These are phyloP conservation scores for Fraxinus excelsior DNA, from an alignment of 257 asterid species.

Conservation along the genomic window DNA sequence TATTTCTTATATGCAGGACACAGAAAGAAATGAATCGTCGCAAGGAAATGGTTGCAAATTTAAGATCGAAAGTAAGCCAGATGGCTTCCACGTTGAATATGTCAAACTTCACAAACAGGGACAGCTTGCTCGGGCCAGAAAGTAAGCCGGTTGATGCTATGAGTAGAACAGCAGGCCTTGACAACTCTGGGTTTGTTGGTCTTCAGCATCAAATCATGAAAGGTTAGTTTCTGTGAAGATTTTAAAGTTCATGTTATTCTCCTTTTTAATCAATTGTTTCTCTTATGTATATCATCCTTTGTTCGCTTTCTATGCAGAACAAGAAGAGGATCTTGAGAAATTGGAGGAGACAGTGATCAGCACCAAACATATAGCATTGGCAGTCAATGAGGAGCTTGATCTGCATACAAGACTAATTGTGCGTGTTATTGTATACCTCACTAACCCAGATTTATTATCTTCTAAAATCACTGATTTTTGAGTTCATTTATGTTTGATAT, in stretches of 20 bases:
- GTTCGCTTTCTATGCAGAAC: conserved; percentile 54
- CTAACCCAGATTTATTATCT: not conserved
- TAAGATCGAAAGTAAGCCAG: conserved; percentile 73
- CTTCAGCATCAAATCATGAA: conserved; percentile 92
- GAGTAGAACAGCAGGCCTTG: conserved; percentile 76
- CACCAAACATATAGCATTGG: conserved; percentile 91
- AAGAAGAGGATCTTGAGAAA: conserved; percentile 90
- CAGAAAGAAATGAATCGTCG: conserved; percentile 95
- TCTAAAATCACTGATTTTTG: conserved; percentile 11
- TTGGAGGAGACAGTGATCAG: conserved; percentile 88
- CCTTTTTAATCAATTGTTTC: not conserved
- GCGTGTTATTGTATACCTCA: conserved; percentile 24
- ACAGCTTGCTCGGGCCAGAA: conserved; percentile 94
- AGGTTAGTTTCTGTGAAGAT: conserved; percentile 63
- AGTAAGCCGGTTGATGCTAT: conserved; percentile 77
- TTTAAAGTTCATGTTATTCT: conserved; percentile 14
- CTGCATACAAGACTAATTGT: conserved; percentile 89
- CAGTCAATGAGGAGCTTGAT: conserved; percentile 90
- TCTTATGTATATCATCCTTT: conserved; percentile 5
- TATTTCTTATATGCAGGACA: conserved; percentile 48
- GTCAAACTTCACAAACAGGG: conserved; percentile 85
- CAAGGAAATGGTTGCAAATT: conserved; percentile 64
- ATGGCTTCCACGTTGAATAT: conserved; percentile 86
- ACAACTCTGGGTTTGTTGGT: conserved; percentile 79
- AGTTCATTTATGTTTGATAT: conserved; percentile 19